phyloP scores from a whole-genome alignment of 441 rosid genomes.

The Viola pubescens region DNA sequence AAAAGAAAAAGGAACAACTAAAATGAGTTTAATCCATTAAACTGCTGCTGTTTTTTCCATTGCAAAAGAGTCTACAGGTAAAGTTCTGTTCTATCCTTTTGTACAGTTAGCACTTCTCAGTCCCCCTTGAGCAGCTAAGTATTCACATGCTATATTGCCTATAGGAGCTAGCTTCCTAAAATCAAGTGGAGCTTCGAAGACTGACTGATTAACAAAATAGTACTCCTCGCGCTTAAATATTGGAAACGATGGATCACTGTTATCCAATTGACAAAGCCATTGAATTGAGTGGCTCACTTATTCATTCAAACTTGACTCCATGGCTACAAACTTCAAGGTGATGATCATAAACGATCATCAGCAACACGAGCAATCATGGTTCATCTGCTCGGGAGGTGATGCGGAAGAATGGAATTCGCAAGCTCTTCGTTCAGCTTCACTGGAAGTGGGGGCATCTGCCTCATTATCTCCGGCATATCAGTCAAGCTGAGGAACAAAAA shows the following conservation, averaged over 20 bases:
- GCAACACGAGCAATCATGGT: conserved; percentile 30
- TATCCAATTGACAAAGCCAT: not conserved
- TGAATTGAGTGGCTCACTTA: conserved; percentile 15
- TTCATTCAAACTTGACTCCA: conserved; percentile 1
- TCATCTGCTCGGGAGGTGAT: conserved; percentile 37
- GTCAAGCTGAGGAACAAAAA: conserved; percentile 43
- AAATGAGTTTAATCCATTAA: too few species aligned
- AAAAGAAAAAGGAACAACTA: too few species aligned
- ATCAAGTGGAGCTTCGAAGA: conserved; percentile 4
- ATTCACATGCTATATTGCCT: conserved; percentile 22
- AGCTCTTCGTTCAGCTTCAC: conserved; percentile 76
- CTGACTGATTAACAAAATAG: conserved; percentile 8
- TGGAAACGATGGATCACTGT: conserved; percentile 7
- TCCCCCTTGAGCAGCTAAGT: conserved; percentile 11
- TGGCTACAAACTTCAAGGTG: conserved; percentile 6
- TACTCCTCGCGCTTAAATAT: not conserved
- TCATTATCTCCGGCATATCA: conserved; percentile 81
- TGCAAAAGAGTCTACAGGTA: not conserved
- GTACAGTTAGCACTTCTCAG: conserved; percentile 15
- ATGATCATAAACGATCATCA: conserved; percentile 23
- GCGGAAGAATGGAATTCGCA: conserved; percentile 58
- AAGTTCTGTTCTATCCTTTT: not conserved
- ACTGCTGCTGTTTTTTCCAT: not conserved
- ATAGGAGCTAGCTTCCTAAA: conserved; percentile 19
- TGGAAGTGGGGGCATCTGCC: conserved; percentile 88